phyloP scores from a whole-genome alignment of 73 alveolate genomes.

The Paramecium biaurelia region DNA sequence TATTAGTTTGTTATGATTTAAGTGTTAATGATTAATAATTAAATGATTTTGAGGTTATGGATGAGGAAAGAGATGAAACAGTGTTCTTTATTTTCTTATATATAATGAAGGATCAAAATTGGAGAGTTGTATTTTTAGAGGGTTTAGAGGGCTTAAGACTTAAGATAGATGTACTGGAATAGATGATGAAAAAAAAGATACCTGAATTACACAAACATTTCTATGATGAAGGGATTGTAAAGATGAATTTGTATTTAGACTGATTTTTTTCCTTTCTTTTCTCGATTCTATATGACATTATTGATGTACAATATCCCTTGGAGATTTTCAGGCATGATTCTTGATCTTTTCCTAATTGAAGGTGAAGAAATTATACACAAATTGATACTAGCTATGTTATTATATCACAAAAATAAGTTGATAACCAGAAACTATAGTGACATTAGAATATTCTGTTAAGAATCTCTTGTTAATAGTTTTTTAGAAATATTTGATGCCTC shows the following conservation, averaged over 20 bases:
- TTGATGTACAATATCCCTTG: constrained; percentile 16
- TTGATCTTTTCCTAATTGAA: constrained; percentile 13
- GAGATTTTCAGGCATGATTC: neutral
- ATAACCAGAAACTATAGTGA: neutral
- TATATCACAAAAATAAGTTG: neutral
- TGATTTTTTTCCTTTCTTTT: neutral
- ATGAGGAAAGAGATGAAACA: neutral
- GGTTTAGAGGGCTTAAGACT: neutral
- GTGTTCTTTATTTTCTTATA: neutral
- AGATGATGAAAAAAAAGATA: neutral
- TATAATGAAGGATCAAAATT: constrained; percentile 4
- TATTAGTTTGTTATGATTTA: constrained; percentile 21
- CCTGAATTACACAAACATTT: constrained; percentile 40
- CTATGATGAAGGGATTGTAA: constrained; percentile 34
- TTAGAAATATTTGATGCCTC: neutral
- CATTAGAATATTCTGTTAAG: neutral
- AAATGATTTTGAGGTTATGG: neutral
- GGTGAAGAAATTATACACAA: constrained; percentile 1
- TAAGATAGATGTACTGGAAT: neutral
- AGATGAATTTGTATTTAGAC: neutral
- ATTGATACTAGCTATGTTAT: constrained; percentile 7
- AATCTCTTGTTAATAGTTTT: neutral
- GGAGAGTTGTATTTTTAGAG: neutral
- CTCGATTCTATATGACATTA: neutral
- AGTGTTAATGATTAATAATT: constrained; percentile 16